These are phyloP conservation scores for Protomyces inundatus DNA, from an alignment of 1,139 yeast species.

Conservation along the genomic window DNA sequence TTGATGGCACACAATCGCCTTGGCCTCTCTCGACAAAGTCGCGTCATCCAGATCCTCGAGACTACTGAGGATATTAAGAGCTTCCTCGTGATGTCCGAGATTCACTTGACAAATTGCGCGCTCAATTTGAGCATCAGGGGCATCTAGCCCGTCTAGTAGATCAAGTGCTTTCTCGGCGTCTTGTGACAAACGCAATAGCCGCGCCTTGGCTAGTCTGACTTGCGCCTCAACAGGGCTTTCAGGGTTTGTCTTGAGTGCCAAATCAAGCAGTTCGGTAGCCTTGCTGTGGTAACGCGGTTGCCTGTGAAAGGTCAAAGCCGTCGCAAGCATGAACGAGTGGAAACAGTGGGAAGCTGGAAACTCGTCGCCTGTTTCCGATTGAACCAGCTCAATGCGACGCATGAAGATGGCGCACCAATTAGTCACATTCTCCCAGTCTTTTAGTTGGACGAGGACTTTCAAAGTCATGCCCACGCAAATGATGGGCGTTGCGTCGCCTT, in stretches of 20 bases:
- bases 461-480: neutral
- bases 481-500: neutral
- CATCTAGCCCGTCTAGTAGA: neutral
- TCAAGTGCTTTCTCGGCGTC: neutral
- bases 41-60: neutral
- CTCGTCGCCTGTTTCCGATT: neutral
- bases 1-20: slow-evolving; percentile 3
- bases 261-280: slow-evolving; percentile 50
- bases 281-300: slow-evolving; percentile 80
- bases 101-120: slow-evolving; percentile 73
- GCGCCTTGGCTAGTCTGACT: neutral
- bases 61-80: slow-evolving; percentile 49
- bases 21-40: neutral
- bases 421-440: neutral
- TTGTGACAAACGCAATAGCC: neutral
- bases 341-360: slow-evolving; percentile 35
- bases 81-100: slow-evolving; percentile 49
- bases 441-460: neutral
- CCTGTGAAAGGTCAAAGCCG: slow-evolving; percentile 74
- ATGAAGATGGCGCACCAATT: neutral
- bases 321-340: slow-evolving; percentile 58
- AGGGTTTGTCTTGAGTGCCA: neutral
- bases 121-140: slow-evolving; percentile 43
- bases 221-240: neutral
- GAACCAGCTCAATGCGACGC: neutral